Evolutionary conservation across 164 flowering plant species (phyloP).

Genomic region (Annona cherimola): DNA sequence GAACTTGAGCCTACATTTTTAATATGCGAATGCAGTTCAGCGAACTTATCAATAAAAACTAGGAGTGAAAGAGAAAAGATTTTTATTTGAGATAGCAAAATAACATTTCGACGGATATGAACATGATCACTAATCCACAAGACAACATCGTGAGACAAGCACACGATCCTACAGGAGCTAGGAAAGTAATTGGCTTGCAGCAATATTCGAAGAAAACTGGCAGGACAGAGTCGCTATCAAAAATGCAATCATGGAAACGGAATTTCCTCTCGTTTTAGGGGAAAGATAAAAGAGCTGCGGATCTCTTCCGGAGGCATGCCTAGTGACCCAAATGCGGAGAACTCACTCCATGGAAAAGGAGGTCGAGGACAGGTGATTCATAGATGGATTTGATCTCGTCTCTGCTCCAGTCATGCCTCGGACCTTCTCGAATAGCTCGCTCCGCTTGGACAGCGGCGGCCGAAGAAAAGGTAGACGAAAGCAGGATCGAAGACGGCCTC

Average conservation of each 20-base stretch:
- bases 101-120: too few relatives aligned
- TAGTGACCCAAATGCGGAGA: background rate
- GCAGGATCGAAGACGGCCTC: background rate
- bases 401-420: constrained; percentile 73
- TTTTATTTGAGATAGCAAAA: background rate
- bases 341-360: constrained; percentile 90
- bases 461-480: constrained; percentile 26
- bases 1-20: constrained; percentile 85
- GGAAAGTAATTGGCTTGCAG: background rate
- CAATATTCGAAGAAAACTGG: too few relatives aligned
- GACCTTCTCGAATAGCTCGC: constrained; percentile 61
- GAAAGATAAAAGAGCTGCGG: too few relatives aligned
- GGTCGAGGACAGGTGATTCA: constrained; percentile 91
- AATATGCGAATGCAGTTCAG: constrained; percentile 9
- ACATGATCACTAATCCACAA: background rate
- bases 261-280: too few relatives aligned
- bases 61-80: background rate
- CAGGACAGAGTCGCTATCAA: too few relatives aligned
- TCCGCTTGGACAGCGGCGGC: constrained; percentile 84
- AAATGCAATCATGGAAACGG: too few relatives aligned
- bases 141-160: background rate
- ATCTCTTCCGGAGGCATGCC: background rate
- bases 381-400: constrained; percentile 62
- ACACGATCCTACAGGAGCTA: background rate
- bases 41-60: background rate